Base-by-base conservation (phyloP, 2,329 filamentous ascomycete species). In the Calonectria henricotiae region DNA sequence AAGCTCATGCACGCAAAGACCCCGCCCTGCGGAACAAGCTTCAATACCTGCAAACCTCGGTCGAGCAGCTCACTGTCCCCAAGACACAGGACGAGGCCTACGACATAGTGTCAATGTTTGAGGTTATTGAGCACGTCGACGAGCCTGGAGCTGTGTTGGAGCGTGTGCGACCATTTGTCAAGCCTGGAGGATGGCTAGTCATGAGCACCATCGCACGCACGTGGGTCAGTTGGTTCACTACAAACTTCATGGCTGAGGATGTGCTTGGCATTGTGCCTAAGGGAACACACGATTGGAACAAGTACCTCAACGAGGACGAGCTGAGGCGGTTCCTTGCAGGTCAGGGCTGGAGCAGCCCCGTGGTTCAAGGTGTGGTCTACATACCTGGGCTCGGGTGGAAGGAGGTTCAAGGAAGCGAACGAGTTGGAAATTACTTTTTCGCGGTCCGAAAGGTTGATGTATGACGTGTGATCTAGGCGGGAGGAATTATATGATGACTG, bases 381-480 rank as follows among this genome's bases (percentile, higher is more conserved):
- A 88, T 98, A 65, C 96, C 96, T 0, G 95, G 94, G 0, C 68
- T 98, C 51, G 96, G 96, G 3, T 98, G 96, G 96, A 95, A 89
- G 83, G 90, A 94, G 81, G 91, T 98, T 5, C 82, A 84, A 27
- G 93, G 94, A 3, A 93, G 94, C 77, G 96, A 98, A 85, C 90
- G 90, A 79, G 90, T 94, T 79, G 96, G 96, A 11, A 99, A 99
- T 82, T 99, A 98, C 84, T 98, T 99, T 82, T 97, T 98, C 81
- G 96, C 90, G 9, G 91, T 98, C 49, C 89, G 91, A 83, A 84
- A 83, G 75, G 79, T 77, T 35, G 73, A 75, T 46, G 62, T 58
- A 68, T 76, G 47, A 71, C 32, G 17, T 23, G 13, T 6, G 25
- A 27, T 5, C 8, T 54, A 51, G 20, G 35, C 30, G 20, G 23